Evolutionary conservation across 352 stramenopile genomes (phyloP), one percentile per base, ranked within the genome.

Genomic region (Pythium volutum): DNA sequence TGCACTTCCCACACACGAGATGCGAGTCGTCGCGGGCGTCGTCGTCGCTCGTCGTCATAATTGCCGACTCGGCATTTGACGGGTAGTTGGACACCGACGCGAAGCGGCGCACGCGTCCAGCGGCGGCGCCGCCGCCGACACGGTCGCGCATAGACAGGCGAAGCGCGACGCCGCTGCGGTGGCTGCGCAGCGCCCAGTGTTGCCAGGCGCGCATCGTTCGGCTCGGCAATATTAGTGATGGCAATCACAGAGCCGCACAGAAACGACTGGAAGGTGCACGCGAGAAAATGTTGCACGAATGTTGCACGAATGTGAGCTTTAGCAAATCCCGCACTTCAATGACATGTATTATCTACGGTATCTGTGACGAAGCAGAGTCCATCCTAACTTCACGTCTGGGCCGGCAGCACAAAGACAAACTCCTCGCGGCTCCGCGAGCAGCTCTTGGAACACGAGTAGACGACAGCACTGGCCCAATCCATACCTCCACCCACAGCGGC

Each of bases 381-480:
- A 10, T 12, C 0, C 12, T 5, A 26, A 51, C 15, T 38, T 59
- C 55, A 55, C 22, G 27, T 39, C 46, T 67, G 60, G 5, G 60
- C 47, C 2, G 81, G 79, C 42, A 91, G 62, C 15, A 93, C 79
- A 59, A 81, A 80, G 16, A 89, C 60, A 46, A 88, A 87, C 58
- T 95, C 85, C 33, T 90, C 80, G 31, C 70, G 68, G 56, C 81
- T 89, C 8, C 66, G 65, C 11, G 64, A 22, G 55, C 85, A 95
- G 61, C 83, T 93, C 34, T 65, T 66, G 9, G 83, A 78, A 48
- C 85, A 95, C 39, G 81, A 87, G 62, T 87, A 95, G 9, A 95
- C 73, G 15, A 91, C 62, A 12, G 92, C 72, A 50, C 81, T 89
- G 31, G 88, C 66, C 85, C 85, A 95, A 34, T 95, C 85, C 83